Evolutionary conservation across 2,329 filamentous ascomycete genomes (phyloP).

Genomic region (Curvularia spicifera): DNA sequence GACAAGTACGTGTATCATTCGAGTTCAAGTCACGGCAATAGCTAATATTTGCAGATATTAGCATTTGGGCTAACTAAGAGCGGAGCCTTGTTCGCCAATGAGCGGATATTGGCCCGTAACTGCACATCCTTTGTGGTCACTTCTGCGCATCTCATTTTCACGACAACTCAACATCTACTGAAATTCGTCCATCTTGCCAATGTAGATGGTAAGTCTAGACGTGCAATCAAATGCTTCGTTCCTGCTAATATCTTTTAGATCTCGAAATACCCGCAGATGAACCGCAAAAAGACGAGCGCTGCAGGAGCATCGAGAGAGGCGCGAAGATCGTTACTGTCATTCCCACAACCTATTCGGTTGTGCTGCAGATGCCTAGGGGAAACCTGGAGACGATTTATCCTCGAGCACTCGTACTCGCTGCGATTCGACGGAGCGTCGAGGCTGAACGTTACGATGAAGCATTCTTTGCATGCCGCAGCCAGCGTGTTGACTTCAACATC

Average conservation of each 20-base stretch:
- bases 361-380: constrained; percentile 93
- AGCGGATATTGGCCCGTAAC: constrained; percentile 76
- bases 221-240: no score
- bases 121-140: constrained; percentile 92
- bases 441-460: constrained; percentile 81
- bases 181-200: constrained; percentile 86
- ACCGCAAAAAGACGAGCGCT: constrained; percentile 89
- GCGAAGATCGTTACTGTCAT: constrained; percentile 86
- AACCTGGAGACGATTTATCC: constrained; percentile 96
- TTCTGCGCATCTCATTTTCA: constrained; percentile 83
- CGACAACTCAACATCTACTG: constrained; percentile 87
- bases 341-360: constrained; percentile 82
- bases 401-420: constrained; percentile 87
- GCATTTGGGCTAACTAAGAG: constrained; percentile 73
- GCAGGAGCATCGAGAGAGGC: constrained; percentile 88
- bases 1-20: constrained; percentile 28
- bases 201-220: constrained; percentile 62
- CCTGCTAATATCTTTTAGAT: constrained; percentile 57
- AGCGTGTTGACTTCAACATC: constrained; percentile 98
- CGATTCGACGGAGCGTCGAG: constrained; percentile 82
- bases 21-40: constrained; percentile 4
- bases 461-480: constrained; percentile 86
- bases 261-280: constrained; percentile 86
- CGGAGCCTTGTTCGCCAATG: constrained; percentile 80
- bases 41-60: constrained; percentile 49